A percentile compares a stretch with the other conserved stretches of the same genome.
These are phyloP conservation scores for Aphanomyces stellatus DNA, from an alignment of 352 stramenopile genomes.

Conservation along the genomic window DNA sequence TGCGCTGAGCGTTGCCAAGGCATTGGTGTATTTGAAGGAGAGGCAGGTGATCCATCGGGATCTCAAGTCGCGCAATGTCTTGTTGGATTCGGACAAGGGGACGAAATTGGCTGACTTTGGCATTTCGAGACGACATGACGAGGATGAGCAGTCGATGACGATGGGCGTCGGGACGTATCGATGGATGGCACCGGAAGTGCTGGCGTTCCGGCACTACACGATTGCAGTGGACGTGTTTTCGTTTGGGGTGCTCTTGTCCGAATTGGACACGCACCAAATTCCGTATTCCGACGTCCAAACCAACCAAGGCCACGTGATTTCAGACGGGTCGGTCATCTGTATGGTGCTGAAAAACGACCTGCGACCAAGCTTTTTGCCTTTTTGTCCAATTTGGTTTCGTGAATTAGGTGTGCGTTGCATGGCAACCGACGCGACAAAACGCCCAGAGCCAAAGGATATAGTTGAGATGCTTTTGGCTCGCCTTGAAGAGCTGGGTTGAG, in stretches of 20 bases:
- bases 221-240: conserved; percentile 46
- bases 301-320: conserved; percentile 26
- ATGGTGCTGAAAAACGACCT: conserved; percentile 30
- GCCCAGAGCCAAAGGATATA: conserved; percentile 21
- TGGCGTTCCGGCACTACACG: conserved; percentile 40
- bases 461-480: no score
- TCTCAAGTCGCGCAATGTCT: neutral
- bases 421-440: conserved; percentile 25
- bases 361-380: conserved; percentile 25
- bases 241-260: conserved; percentile 45
- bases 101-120: conserved; percentile 16
- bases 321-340: conserved; percentile 40
- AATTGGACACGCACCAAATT: conserved; percentile 44
- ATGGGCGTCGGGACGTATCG: conserved; percentile 34
- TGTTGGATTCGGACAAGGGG: neutral
- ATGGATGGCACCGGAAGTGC: conserved; percentile 56
- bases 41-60: conserved; percentile 2
- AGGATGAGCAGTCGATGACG: conserved; percentile 38
- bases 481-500: no score
- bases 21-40: neutral
- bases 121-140: neutral
- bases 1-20: neutral
- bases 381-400: conserved; percentile 29
- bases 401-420: conserved; percentile 30
- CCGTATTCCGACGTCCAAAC: conserved; percentile 37